Evolutionary conservation across 1,139 yeast genomes (phyloP).

Genomic region (Pichia sp.): DNA sequence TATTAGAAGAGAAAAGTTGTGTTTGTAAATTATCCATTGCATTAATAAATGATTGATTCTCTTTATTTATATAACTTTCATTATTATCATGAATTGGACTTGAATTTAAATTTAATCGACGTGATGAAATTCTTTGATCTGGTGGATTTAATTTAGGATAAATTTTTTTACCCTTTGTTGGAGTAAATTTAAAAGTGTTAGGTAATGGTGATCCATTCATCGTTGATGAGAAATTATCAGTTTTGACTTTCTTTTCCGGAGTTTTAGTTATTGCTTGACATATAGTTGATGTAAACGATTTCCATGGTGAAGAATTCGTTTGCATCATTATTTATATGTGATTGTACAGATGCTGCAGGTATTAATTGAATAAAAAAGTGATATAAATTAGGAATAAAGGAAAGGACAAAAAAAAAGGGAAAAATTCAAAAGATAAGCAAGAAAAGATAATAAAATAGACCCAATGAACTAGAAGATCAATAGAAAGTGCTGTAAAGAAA

Average conservation of each 20-base stretch:
- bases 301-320: conserved; percentile 7
- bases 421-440: too few species aligned
- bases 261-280: conserved; percentile 8
- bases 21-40: conserved; percentile 26
- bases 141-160: conserved; percentile 21
- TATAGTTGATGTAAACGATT: conserved; percentile 3
- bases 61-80: conserved; percentile 25
- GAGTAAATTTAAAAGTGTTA: conserved; percentile 24
- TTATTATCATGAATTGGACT: conserved; percentile 18
- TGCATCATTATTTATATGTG: conserved; percentile 2
- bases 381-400: too few species aligned
- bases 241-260: conserved; percentile 6
- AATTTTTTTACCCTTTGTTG: conserved; percentile 22
- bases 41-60: conserved; percentile 21
- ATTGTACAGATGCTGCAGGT: too few species aligned
- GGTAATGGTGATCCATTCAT: conserved; percentile 21
- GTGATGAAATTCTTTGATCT: not conserved
- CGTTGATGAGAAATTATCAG: not conserved
- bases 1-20: conserved; percentile 26
- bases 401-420: too few species aligned
- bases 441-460: too few species aligned
- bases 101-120: conserved; percentile 5
- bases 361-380: too few species aligned
- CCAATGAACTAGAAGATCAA: too few species aligned
- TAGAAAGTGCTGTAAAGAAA: too few species aligned